Evolutionary conservation across 176 grass and related monocot species (phyloP), one percentile per base, ranked within the genome.

Genomic region (Avena eriantha): DNA sequence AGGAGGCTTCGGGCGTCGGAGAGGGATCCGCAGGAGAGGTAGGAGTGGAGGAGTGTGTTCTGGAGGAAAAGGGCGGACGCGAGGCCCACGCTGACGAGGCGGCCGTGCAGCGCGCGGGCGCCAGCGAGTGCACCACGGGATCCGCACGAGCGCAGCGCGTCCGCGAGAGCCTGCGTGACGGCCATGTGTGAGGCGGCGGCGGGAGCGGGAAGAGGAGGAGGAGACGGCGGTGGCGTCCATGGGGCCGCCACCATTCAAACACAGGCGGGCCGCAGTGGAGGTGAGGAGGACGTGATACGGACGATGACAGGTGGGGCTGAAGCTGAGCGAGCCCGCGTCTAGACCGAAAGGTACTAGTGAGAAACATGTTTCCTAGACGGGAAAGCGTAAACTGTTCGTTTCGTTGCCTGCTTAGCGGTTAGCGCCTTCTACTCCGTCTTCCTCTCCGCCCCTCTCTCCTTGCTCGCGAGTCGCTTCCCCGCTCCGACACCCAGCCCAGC

Each of bases 21-120:
- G 65, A 98, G 90, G 47, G 92, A 58, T 49, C 88, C 76, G 54
- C 96, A 96, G 39, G 88, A 89, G 78, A 98, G 73, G 87, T 96
- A 98, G 73, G 92, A 18, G 59, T 98, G 83, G 68, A 98, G 78
- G 21, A 98, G 92, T 48, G 94, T 92, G 86, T 98, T 98, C 90
- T 98, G 93, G 61, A 95, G 93, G 88, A 98, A 98, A 76, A 89
- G 45, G 29, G 92, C 86, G 48, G 93, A 93, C 46, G 84, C 90
- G 57, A 98, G 92, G 66, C 96, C 96, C 41, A 91, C 58, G 39
- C 93, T 88, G 66, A 98, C 80, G 58, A 96, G 90, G 66, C 87
- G 93, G 15, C 90, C 86, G 78, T 98, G 96, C 61, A 98, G 83
- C 41, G 80, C 84, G 74, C 93, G 96, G 4, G 89, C 87, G 18